A percentile compares a stretch with the other conserved stretches of the same genome.
Conservation (phyloP, 306 rosid species). For the Echinosophora koreensis region DNA sequence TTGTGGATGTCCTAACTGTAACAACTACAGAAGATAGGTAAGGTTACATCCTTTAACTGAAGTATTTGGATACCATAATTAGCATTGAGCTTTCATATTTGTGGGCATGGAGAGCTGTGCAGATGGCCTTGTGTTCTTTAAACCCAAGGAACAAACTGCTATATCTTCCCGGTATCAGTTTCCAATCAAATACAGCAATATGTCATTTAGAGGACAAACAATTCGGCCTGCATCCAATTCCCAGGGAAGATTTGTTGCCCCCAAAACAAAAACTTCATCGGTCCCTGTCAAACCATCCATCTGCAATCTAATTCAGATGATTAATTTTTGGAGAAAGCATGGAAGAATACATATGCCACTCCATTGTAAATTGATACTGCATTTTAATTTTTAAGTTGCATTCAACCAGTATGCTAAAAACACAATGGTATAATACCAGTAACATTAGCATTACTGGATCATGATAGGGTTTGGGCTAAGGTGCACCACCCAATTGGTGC, state of each 20-base stretch:
- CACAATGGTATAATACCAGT: background rate
- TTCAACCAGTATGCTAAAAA: background rate
- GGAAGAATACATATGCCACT: constrained; percentile 1
- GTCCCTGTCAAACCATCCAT: constrained; percentile 74
- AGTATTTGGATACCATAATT: constrained; percentile 73
- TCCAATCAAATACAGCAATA: too few relatives aligned
- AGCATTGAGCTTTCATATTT: constrained; percentile 70
- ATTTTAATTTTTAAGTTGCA: constrained; percentile 8
- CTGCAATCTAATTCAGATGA: constrained; percentile 57
- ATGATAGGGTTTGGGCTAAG: too few relatives aligned
- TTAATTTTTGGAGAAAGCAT: constrained; percentile 46
- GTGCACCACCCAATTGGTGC: too few relatives aligned
- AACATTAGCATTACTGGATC: background rate
- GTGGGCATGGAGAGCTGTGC: constrained; percentile 68
- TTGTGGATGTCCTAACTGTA: background rate
- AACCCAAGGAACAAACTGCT: too few relatives aligned
- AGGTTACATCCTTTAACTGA: constrained; percentile 48
- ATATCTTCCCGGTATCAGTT: too few relatives aligned
- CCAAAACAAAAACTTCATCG: constrained; percentile 77
- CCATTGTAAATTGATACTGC: background rate
- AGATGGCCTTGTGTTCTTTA: constrained; percentile 68
- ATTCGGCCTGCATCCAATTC: too few relatives aligned
- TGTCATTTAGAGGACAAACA: too few relatives aligned
- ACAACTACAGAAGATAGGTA: background rate
- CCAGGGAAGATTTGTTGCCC: constrained; percentile 82